A percentile compares a stretch with the other conserved stretches of the same genome.
These are phyloP conservation scores for Spencermartinsiella europaea DNA, from an alignment of 805 yeast genomes.

Conservation along the genomic window DNA sequence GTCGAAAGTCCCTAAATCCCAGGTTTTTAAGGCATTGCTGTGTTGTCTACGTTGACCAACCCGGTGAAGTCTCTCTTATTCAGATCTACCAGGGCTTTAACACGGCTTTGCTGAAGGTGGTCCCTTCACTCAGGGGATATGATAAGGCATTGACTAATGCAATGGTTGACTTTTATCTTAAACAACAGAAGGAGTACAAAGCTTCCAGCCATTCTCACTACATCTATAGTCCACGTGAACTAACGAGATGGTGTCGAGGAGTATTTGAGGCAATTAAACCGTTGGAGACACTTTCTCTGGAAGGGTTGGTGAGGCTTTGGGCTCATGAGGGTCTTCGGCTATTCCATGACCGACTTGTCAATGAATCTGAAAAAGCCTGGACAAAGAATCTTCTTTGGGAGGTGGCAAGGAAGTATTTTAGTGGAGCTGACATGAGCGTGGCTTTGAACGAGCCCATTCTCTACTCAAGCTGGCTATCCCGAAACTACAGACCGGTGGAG, in stretches of 20 bases:
- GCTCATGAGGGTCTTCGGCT: conserved; percentile 76
- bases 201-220: conserved; percentile 49
- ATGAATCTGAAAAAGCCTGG: conserved; percentile 43
- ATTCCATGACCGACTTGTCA: conserved; percentile 66
- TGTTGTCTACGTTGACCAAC: conserved; percentile 73
- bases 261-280: conserved; percentile 46
- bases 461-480: conserved; percentile 71
- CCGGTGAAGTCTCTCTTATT: conserved; percentile 53
- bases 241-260: conserved; percentile 85
- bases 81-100: conserved; percentile 64
- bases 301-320: conserved; percentile 59
- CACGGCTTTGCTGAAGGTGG: conserved; percentile 49
- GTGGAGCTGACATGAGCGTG: conserved; percentile 35
- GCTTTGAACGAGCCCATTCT: conserved; percentile 50
- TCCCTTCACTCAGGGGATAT: conserved; percentile 57
- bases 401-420: conserved; percentile 41
- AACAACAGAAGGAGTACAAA: conserved; percentile 40
- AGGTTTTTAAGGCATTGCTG: conserved; percentile 66
- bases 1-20: conserved; percentile 52
- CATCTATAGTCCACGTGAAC: conserved; percentile 81
- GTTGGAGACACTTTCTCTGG: conserved; percentile 35
- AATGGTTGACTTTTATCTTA: conserved; percentile 58
- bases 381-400: conserved; percentile 37
- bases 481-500: conserved; percentile 53
- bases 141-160: conserved; percentile 50